Conservation (phyloP, 441 rosid species). For the Hura crepitans region DNA sequence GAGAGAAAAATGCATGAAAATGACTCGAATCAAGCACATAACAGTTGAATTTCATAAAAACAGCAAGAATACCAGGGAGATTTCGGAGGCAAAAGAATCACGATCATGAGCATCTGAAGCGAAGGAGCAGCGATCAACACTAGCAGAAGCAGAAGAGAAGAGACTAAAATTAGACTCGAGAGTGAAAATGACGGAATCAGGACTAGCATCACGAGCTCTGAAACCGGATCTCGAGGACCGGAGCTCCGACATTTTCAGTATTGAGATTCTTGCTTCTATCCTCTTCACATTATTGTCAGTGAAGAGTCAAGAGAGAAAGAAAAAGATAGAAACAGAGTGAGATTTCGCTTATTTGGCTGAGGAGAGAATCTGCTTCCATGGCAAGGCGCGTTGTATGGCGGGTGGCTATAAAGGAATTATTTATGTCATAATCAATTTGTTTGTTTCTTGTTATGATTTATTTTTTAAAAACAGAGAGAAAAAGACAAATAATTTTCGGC, state of each 20-base stretch:
- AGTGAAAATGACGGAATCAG: slow-evolving; percentile 78
- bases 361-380: slow-evolving; percentile 14
- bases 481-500: slow-evolving; percentile 11
- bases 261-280: not conserved
- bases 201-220: slow-evolving; percentile 62
- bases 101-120: slow-evolving; percentile 71
- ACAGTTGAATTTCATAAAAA: not conserved
- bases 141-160: slow-evolving; percentile 84
- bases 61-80: slow-evolving; percentile 48
- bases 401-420: not conserved
- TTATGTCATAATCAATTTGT: not conserved
- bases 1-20: not conserved
- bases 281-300: slow-evolving; percentile 15
- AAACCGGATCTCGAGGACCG: slow-evolving; percentile 34
- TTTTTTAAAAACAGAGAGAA: not conserved
- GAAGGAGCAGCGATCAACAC: slow-evolving; percentile 85
- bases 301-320: not conserved
- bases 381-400: slow-evolving; percentile 22
- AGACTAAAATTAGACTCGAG: slow-evolving; percentile 73
- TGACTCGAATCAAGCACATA: not conserved
- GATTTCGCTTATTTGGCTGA: not conserved
- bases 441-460: not conserved
- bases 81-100: slow-evolving; percentile 62
- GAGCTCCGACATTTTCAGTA: slow-evolving; percentile 43
- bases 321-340: slow-evolving; percentile 11